These are phyloP conservation scores for Lactarius quietus DNA, from an alignment of 768 basidiomycete species.

Conservation along the genomic window DNA sequence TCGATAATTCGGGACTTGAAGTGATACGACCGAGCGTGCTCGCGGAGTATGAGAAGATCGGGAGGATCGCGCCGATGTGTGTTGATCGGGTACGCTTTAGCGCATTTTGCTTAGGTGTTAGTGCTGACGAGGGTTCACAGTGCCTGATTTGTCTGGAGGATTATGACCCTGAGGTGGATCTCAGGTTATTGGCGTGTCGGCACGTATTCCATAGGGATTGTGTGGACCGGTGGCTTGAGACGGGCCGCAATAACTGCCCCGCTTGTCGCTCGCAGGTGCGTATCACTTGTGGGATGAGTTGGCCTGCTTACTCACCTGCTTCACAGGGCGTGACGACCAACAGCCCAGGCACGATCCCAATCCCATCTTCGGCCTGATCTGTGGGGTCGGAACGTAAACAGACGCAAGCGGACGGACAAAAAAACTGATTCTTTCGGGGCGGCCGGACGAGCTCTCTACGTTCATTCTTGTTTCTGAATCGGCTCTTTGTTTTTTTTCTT, in stretches of 20 bases:
- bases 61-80: constrained; percentile 56
- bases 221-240: constrained; percentile 49
- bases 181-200: constrained; percentile 75
- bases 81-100: constrained; percentile 63
- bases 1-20: constrained; percentile 78
- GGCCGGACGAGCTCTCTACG: background rate
- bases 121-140: constrained; percentile 33
- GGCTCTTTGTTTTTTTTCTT: no score
- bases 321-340: constrained; percentile 10
- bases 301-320: no score
- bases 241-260: constrained; percentile 85
- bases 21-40: constrained; percentile 52
- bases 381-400: background rate
- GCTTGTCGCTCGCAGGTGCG: constrained; percentile 75
- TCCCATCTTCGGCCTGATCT: background rate
- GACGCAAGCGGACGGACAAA: background rate
- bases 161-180: constrained; percentile 68
- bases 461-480: background rate
- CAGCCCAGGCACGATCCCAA: background rate
- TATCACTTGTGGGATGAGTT: no score
- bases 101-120: background rate
- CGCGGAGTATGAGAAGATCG: constrained; percentile 44
- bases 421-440: background rate
- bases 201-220: constrained; percentile 86
- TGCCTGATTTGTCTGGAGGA: constrained; percentile 86